Conservation (phyloP, 345 rosid species). For the Populus ilicifolia region DNA sequence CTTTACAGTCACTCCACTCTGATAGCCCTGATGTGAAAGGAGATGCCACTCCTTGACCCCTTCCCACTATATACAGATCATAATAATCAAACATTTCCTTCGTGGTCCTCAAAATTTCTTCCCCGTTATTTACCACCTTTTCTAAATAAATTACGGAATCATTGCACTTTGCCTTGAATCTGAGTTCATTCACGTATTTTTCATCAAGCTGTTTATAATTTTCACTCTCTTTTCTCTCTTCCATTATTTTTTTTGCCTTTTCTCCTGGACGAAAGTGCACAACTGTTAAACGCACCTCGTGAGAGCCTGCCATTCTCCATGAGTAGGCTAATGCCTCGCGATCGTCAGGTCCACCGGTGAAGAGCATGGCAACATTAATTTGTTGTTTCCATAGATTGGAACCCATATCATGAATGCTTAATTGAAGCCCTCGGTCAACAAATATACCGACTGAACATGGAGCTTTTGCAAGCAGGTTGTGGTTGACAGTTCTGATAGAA, state of each 20-base stretch:
- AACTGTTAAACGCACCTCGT: conserved; percentile 6
- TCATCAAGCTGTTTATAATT: conserved; percentile 22
- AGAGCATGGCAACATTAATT: conserved; percentile 18
- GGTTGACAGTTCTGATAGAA: conserved; percentile 9
- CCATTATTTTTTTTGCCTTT: not conserved
- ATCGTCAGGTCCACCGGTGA: conserved; percentile 29
- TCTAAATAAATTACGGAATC: conserved; percentile 27
- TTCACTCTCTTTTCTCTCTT: conserved; percentile 9
- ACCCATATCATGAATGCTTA: not conserved
- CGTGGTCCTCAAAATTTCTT: conserved; percentile 16
- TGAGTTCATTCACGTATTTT: conserved; percentile 33
- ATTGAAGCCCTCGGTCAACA: conserved; percentile 26
- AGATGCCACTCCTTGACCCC: conserved; percentile 12
- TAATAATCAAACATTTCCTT: not conserved
- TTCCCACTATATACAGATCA: conserved; percentile 42
- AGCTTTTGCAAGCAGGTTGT: conserved; percentile 8
- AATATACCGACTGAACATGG: conserved; percentile 34
- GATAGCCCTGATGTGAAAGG: conserved; percentile 25
- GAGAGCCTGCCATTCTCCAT: conserved; percentile 16
- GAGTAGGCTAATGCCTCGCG: conserved; percentile 32
- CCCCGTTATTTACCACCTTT: conserved; percentile 12
- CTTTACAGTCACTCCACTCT: conserved; percentile 30
- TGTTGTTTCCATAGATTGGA: not conserved
- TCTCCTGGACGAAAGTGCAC: conserved; percentile 18
- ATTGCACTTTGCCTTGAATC: conserved; percentile 26